Evolutionary conservation across 106 monocot species (phyloP), one percentile per base, ranked within the genome.

Genomic region (Posidonia australis): DNA sequence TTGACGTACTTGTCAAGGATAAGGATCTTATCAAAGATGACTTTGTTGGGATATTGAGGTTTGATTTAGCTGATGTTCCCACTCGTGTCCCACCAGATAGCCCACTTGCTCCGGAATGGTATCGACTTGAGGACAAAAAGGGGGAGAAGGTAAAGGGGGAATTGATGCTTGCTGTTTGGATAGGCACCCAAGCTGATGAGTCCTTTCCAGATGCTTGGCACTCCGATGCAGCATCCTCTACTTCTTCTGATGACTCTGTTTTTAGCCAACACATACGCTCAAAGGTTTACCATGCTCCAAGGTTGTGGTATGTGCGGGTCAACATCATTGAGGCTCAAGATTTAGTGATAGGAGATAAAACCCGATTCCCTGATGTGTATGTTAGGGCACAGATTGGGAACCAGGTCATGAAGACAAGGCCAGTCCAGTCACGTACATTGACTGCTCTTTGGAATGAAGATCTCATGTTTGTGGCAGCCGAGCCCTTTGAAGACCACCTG

Each of bases 21-120:
- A 79, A 80, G 67, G 74, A 75, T 30, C 30, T 82, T 10, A 5
- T 75, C 11, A 62, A 46, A 19, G 84, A 84, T 18, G 88, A 89
- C 42, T 73, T 74, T 32, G 84, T 89, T 12, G 88, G 88, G 5
- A 44, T 67, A 16, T 74, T 89, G 30, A 14, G 44, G n/a, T 72
- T 89, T 17, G 84, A 89, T 62, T 46, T 84, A 14, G 68, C 79
- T 18, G 88, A 84, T 24, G 57, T 84, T 27, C 88, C 88, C 0
- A 29, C 23, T 20, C 66, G 88, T 2, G 88, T 77, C 1, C 88
- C 84, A 0, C 88, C 88, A 1, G 88, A 89, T 46, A 82, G 88
- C 20, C 88, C 88, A 18, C 63, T 89, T 43, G 88, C 88, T 18
- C 88, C 88, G 0, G 82, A 89, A 66, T 89, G 88, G 88, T 79